Evolutionary conservation across 1,284 basidiomycete genomes (phyloP), one percentile per base, ranked within the genome.

Genomic region (Pterula multifida): DNA sequence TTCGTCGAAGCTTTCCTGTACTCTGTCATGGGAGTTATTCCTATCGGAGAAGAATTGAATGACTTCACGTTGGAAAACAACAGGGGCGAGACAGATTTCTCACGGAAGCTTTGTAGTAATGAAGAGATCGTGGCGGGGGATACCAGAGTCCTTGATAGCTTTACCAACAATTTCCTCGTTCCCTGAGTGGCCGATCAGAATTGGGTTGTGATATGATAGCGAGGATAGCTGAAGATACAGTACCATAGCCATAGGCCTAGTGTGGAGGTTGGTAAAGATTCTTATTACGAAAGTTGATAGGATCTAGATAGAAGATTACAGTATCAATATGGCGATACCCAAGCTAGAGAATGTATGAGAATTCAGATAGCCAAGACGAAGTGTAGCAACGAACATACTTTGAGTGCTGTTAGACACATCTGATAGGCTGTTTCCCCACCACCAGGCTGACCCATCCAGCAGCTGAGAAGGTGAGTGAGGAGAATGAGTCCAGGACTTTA

Each of bases 101-200:
- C 53, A 69, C 70, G 60, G 54, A 1, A 72, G 58, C 54, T 73
- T 73, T 1, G 72, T 73, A 1, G 77, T 72, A n/a, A 81, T 57
- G 56, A 65, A 81, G 11, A 81, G 59, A 50, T 77, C 67, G 49
- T 65, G 62, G 49, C 78, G 61, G 15, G 71, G 67, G 25, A 75
- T 61, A 4, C 66, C 68, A 47, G 69, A 72, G 21, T 66, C 65
- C 26, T 69, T 65, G 36, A 81, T 65, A 1, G 74, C 79, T 28
- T 63, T 58, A 1, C 78, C 76, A 19, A 79, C 72, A 46, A 63
- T 60, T 50, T 66, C 64, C 56, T 75, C 72, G 57, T 78, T 78
- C 2, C 54, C 68, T 68, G 35, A 26, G 9, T n/a, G n/a, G n/a
- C n/a, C n/a, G n/a, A n/a, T n/a, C n/a, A n/a, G n/a, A n/a, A n/a